Base-by-base conservation (phyloP, 139 green algal genomes). In the Spirogloea muscicola region DNA sequence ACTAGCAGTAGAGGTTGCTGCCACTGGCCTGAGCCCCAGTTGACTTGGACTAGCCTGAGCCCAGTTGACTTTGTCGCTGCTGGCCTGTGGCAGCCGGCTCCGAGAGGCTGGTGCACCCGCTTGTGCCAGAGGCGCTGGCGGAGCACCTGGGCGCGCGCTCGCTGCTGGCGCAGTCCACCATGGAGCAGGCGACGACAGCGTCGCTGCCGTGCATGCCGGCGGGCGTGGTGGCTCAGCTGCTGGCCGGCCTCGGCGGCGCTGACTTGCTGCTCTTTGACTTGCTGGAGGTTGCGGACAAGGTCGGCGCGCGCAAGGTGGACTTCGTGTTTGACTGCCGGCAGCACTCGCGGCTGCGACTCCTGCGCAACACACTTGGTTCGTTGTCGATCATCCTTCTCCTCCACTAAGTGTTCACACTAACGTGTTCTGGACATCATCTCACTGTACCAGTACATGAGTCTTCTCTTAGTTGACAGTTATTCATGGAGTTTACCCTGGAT, bases 61-160 rank as follows among this genome's bases (percentile, higher is more conserved):
- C n/a, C n/a, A n/a, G n/a, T n/a, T n/a, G n/a, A n/a, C n/a, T n/a
- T n/a, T n/a, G n/a, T n/a, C n/a, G n/a, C n/a, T n/a, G n/a, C n/a
- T n/a, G n/a, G n/a, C n/a, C n/a, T n/a, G n/a, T n/a, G n/a, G n/a
- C n/a, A n/a, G n/a, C n/a, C n/a, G n/a, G n/a, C n/a, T n/a, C n/a
- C n/a, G n/a, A n/a, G n/a, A n/a, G 76, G 21, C 52, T 91, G 58
- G 77, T 84, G 39, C 85, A 91, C 65, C 61, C 72, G 0, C 79
- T 62, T 40, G 55, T 93, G 21, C 48, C 52, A 1, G 55, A 84
- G 36, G 57, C 29, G 1, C 74, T 80, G 0, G 89, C 89, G 9
- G 83, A 90, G 72, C 74, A 68, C 4, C 68, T 92, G 44, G 89
- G 88, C 25, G 81, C 85, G 3, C 51, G 83, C 3, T 86, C 75